Evolutionary conservation across 1,284 basidiomycete genomes (phyloP).

Genomic region (Pterulicium gracile): DNA sequence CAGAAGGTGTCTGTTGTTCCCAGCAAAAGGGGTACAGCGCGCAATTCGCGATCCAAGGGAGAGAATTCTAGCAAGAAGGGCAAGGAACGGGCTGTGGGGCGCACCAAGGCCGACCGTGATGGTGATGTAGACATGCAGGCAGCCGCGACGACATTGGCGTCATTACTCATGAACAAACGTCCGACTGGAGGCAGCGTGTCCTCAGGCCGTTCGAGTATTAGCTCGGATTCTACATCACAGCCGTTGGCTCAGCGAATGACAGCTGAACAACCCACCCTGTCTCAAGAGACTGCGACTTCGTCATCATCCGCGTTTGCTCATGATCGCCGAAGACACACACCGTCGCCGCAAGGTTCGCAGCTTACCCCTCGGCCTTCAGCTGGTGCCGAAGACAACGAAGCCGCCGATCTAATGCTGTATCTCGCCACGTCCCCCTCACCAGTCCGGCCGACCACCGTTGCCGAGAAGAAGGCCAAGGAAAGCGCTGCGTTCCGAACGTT

Average conservation of each 20-base stretch:
- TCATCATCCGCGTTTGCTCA: conserved; percentile 6
- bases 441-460: conserved; percentile 39
- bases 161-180: conserved; percentile 52
- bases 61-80: conserved; percentile 32
- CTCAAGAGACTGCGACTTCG: conserved; percentile 14
- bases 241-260: conserved; percentile 32
- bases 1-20: too few species aligned
- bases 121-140: conserved; percentile 69
- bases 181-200: conserved; percentile 44
- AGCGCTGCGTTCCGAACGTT: conserved; percentile 42
- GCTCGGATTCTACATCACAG: conserved; percentile 41
- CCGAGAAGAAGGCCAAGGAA: conserved; percentile 40
- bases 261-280: conserved; percentile 13
- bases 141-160: conserved; percentile 59
- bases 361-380: conserved; percentile 24
- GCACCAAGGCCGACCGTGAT: conserved; percentile 28
- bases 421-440: conserved; percentile 75
- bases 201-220: conserved; percentile 59
- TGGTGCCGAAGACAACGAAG: conserved; percentile 57
- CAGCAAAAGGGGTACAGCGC: background rate
- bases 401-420: conserved; percentile 69
- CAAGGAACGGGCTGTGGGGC: conserved; percentile 31
- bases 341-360: conserved; percentile 18
- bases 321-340: conserved; percentile 18
- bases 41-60: conserved; percentile 17